phyloP scores from a whole-genome alignment of 371 early-diverging fungal species.

The Chytridium lagenaria region DNA sequence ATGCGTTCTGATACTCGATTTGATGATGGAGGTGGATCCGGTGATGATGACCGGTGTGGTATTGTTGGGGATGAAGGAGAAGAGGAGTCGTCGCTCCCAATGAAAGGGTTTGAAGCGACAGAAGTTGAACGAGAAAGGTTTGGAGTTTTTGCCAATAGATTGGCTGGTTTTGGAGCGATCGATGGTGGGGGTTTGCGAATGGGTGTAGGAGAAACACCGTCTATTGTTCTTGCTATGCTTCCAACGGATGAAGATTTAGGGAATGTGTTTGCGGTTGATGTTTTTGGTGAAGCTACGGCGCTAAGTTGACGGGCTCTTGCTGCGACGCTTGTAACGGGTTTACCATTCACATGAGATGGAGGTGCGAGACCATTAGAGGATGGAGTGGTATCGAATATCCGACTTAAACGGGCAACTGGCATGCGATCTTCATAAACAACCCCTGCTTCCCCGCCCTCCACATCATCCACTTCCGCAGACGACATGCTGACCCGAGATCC shows the following conservation, averaged over 20 bases:
- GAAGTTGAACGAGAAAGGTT: not conserved
- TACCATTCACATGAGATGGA: not conserved
- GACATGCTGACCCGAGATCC: too few relatives aligned
- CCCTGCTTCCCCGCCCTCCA: not conserved
- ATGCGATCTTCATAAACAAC: conserved; percentile 17
- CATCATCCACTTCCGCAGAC: not conserved
- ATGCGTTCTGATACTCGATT: conserved; percentile 14
- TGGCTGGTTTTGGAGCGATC: conserved; percentile 8
- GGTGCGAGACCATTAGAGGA: not conserved
- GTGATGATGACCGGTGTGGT: not conserved
- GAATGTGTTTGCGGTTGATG: not conserved
- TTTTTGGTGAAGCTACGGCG: not conserved
- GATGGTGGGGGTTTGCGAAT: conserved; percentile 7
- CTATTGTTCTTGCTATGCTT: not conserved
- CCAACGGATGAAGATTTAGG: not conserved
- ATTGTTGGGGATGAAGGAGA: not conserved
- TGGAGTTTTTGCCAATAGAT: not conserved
- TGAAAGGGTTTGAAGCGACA: not conserved
- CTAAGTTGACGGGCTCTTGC: not conserved
- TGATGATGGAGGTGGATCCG: not conserved
- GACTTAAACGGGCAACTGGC: conserved; percentile 10
- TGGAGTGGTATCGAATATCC: conserved; percentile 12
- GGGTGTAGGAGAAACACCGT: not conserved
- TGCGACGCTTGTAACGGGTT: not conserved
- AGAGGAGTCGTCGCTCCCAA: not conserved